phyloP scores from a whole-genome alignment of 495 filamentous ascomycete species.

The Hypoxylon rickii region DNA sequence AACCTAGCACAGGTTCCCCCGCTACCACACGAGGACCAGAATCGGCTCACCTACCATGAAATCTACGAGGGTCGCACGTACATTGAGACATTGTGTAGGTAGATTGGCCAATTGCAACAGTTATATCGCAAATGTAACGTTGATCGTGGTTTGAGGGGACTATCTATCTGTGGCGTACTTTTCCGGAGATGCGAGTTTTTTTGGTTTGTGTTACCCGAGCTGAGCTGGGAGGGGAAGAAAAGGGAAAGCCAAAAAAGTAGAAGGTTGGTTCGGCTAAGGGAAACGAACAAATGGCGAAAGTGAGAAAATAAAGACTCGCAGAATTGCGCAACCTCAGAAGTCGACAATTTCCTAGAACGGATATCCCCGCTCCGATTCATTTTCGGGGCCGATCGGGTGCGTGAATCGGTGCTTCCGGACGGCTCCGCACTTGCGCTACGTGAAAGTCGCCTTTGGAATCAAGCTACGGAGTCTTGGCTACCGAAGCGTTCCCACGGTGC shows the following conservation, averaged over 20 bases:
- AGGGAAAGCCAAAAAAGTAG: no score
- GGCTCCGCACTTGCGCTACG: conserved; percentile 15
- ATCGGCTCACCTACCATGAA: conserved; percentile 7
- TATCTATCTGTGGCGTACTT: no score
- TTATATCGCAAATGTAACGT: conserved; percentile 22
- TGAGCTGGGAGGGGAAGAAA: background rate
- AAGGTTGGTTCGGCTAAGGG: no score
- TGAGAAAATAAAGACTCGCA: no score
- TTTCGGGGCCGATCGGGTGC: conserved; percentile 33
- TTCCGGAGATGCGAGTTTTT: conserved; percentile 23
- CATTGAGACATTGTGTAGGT: background rate
- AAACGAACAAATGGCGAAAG: no score
- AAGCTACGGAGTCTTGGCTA: conserved; percentile 30
- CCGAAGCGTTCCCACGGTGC: conserved; percentile 23
- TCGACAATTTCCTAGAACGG: no score
- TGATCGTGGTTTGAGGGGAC: conserved; percentile 11
- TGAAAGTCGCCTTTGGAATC: conserved; percentile 1
- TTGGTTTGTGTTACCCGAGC: conserved; percentile 13
- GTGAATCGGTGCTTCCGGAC: conserved; percentile 29
- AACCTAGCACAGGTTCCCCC: no score
- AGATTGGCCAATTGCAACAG: conserved; percentile 4
- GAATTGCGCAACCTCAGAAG: no score
- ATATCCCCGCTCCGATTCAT: conserved; percentile 34
- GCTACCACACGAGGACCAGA: no score
- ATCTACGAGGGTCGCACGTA: background rate